Base-by-base conservation (phyloP, 2,329 filamentous ascomycete species). In the Fusarium abutilonis region DNA sequence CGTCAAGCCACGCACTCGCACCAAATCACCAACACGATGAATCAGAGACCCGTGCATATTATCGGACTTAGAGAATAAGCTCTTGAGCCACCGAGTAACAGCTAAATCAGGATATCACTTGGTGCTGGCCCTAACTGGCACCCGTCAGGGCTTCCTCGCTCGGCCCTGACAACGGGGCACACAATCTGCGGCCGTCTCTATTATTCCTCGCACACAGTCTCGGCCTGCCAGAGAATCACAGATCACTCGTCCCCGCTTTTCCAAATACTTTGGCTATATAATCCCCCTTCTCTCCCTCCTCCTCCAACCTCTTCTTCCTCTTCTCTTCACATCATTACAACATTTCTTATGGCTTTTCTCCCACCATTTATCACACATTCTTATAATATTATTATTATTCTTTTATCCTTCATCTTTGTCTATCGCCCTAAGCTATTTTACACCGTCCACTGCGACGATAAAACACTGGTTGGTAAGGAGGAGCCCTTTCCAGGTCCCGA, bases 401-500 rank as follows among this genome's bases (percentile, higher is more conserved):
- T n/a, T n/a, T n/a, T 21, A 11, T 6, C 23, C 11, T 31, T 11
- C 47, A 38, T 19, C 15, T 38, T 38, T 38, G 7, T 34, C 6
- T 3, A 34, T 34, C 28, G 28, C 28, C 28, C 28, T 9, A 29
- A 85, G 83, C 74, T 86, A 1, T 86, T 83, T 60, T 83, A 78
- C 51, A 84, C 82, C 1, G 73, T 76, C 34, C 84, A 82, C 43
- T 77, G 78, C 5, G 81, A 77, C 3, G 74, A 75, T 56, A 80
- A 78, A 0, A 80, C 82, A 9, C 72, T 86, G 52, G 84, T 87
- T 47, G 92, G 92, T 3, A 79, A 85, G 29, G 91, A 96, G 75
- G 89, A 92, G 67, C 74, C 79, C 0, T 96, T 97, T 68, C 92
- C 92, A 0, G 79, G 80, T 2, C 89, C 92, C 0, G 92, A 97